Evolutionary conservation across 306 rosid species (phyloP).

Genomic region (Gillenia trifoliata): DNA sequence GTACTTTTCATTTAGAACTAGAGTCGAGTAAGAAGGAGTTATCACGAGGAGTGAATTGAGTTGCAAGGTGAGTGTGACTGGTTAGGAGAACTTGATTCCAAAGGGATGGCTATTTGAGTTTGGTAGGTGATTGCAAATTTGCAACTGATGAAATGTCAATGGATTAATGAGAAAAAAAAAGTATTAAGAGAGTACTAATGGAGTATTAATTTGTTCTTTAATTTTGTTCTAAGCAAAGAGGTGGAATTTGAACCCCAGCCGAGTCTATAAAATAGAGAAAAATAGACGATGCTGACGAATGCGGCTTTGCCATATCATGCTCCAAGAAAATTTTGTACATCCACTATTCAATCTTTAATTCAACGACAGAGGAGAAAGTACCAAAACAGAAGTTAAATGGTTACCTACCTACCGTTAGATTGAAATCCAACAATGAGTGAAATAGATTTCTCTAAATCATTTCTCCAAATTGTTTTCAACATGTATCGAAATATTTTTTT

Average conservation of each 20-base stretch:
- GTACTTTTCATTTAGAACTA: neutral
- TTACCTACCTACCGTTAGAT: too few relatives aligned
- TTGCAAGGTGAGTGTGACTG: slow-evolving; percentile 2
- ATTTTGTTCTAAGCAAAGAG: slow-evolving; percentile 12
- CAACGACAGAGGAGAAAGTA: too few relatives aligned
- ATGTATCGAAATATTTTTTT: too few relatives aligned
- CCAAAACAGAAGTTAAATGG: too few relatives aligned
- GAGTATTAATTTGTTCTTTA: neutral
- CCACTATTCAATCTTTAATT: too few relatives aligned
- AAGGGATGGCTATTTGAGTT: slow-evolving; percentile 35
- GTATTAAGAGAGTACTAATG: neutral
- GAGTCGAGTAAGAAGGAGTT: neutral
- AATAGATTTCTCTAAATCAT: too few relatives aligned
- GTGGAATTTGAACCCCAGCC: neutral
- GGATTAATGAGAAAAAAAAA: neutral
- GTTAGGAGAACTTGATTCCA: slow-evolving; percentile 39
- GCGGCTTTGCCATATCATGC: too few relatives aligned
- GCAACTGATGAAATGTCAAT: slow-evolving; percentile 12
- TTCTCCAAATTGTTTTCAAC: too few relatives aligned
- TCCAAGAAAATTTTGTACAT: too few relatives aligned
- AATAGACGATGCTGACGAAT: too few relatives aligned
- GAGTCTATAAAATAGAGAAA: neutral
- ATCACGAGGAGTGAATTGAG: neutral
- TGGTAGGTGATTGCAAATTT: slow-evolving; percentile 44
- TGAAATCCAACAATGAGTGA: too few relatives aligned